Evolutionary conservation across 768 basidiomycete genomes (phyloP), one percentile per base, ranked within the genome.

Genomic region (Tulasnella calospora): DNA sequence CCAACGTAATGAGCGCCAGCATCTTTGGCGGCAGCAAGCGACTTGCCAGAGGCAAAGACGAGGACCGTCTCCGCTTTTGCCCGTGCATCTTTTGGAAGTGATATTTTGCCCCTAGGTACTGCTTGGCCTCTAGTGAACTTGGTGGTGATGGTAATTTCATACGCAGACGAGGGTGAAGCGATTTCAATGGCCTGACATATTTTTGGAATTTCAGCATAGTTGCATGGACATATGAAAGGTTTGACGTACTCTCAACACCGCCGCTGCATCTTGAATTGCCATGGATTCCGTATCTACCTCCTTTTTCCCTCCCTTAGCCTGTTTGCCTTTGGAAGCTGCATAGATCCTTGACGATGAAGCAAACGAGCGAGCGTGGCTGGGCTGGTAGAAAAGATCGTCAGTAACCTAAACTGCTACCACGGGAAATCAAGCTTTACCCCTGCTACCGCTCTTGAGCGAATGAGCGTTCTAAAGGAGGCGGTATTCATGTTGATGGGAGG

Each of bases 1-100:
- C 98, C 98, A 21, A 98, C 94, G 79, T 92, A 89, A 79, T 95
- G 90, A 1, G 96, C 98, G 8, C 98, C 98, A 5, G 94, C 94
- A 61, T 87, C 89, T 84, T 88, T 91, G 0, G 98, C 98, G 36
- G 93, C 91, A 27, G 94, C 93, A 23, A 92, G 94, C 73, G 89
- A 87, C 77, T 90, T 87, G 8, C 94, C 94, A 81, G 95, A 94
- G 4, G 96, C 96, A 82, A 99, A 98, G 40, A 97, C 95, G n/a
- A 98, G 88, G 76, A 99, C 91, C 77, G 89, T 90, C 81, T 89
- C 90, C 36, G 89, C 84, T 82, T 94, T 94, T 51, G 92, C 89
- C 40, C 83, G 80, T 1, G 84, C 81, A 81, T 96, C 94, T 71
- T 90, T 87, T 0, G 96, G 95, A 71, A 98, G 88, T 81, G 89